These are phyloP conservation scores for Pyrrhoderma lamaoense DNA, from an alignment of 1,284 basidiomycete genomes.

Conservation along the genomic window DNA sequence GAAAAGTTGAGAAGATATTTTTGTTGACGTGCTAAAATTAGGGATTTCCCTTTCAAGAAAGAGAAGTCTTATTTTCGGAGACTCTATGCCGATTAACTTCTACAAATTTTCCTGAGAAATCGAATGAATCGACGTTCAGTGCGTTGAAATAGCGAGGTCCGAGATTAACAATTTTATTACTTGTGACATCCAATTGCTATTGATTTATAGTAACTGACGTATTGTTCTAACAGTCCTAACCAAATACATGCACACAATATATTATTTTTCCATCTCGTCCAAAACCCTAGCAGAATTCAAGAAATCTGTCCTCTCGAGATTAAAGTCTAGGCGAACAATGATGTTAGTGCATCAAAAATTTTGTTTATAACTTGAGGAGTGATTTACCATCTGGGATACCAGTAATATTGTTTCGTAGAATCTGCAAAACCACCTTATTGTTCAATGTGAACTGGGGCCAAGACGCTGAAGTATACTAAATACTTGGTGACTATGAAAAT, in stretches of 20 bases:
- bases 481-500: conserved; percentile 2
- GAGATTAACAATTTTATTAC: too few species aligned
- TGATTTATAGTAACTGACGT: too few species aligned
- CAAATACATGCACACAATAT: not conserved
- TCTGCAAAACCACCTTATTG: conserved; percentile 37
- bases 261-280: conserved; percentile 40
- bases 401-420: conserved; percentile 43
- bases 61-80: too few species aligned
- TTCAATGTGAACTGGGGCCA: conserved; percentile 37
- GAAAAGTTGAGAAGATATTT: too few species aligned
- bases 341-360: conserved; percentile 5
- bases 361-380: not conserved
- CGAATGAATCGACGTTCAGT: too few species aligned
- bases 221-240: too few species aligned
- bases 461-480: conserved; percentile 24
- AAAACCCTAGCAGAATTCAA: conserved; percentile 35
- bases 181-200: too few species aligned
- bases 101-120: too few species aligned
- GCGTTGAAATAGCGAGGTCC: too few species aligned
- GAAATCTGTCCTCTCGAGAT: conserved; percentile 36
- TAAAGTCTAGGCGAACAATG: conserved; percentile 31
- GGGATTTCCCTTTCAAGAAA: too few species aligned
- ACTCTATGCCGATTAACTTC: too few species aligned
- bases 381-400: conserved; percentile 41
- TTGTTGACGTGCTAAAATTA: too few species aligned